Evolutionary conservation across 495 filamentous ascomycete genomes (phyloP), one percentile per base, ranked within the genome.

Genomic region (Lophiotrema nucula): DNA sequence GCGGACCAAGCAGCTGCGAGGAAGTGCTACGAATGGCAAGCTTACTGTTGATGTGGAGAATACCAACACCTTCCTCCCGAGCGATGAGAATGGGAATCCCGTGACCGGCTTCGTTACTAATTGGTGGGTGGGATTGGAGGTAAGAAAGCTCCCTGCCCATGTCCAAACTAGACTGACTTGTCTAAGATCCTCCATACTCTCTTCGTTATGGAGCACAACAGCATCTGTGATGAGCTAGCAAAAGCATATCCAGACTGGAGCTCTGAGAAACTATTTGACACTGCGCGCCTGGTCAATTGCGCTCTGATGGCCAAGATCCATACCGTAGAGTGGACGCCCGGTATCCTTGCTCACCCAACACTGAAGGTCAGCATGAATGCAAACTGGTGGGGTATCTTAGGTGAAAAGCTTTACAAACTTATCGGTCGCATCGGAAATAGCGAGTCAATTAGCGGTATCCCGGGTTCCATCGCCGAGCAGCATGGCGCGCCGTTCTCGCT

Each of bases 291-390:
- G n/a, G 67, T 77, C 39, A 77, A 75, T 52, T 75, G 70, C 31
- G 74, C 74, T 0, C 52, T 77, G 25, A 75, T 76, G 72, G 74
- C 74, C 27, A 77, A 77, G 60, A 76, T 77, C 56, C 74, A 77
- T 61, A 77, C 74, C 0, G 64, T 75, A 3, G 74, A 77, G 64
- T 77, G 74, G 74, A 76, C 74, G 24, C 74, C 74, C 5, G 73
- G 72, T 0, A 77, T 77, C 49, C 64, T 77, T 2, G 69, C 65
- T 2, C 74, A 77, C 38, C 74, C 74, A 12, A 66, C 74, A 1
- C 60, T 77, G 6, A 19, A 77, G 42, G 56, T 73, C 27, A 69
- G 47, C 31, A 70, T 77, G 69, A 44, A 59, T 27, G 70, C 72
- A 49, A 76, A 77, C 53, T 77, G 74, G 74, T 76, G 71, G 74